Evolutionary conservation across 177 flowering plant genomes (phyloP), one percentile per base, ranked within the genome.

Genomic region (Vitis hybrid): DNA sequence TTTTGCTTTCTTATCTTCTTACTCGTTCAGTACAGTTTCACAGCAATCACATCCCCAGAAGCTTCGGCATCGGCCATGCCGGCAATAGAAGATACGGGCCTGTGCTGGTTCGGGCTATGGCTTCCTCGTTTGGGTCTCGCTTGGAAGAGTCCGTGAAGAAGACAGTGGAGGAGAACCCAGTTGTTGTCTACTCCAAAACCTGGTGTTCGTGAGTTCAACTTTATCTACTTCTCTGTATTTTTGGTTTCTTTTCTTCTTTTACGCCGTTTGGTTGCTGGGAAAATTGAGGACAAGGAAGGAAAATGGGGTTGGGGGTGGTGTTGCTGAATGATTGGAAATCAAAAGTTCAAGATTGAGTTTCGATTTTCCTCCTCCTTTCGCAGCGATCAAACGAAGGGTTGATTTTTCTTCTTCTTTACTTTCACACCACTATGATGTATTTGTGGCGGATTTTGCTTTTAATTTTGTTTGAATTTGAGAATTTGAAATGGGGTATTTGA

Each of bases 171-270:
- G 89, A 91, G 10, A 93, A 91, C 77, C 87, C 90, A 9, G 92
- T 93, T 62, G 99, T 95, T 31, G 86, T 93, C 61, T 95, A 93
- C 85, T 95, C 99, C 71, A 95, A 95, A 77, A 86, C 90, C 29
- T 95, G 97, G 98, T 95, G 99, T 65, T 91, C 99, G 98, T 95
- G 77, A 86, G 99, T 90, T 67, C 52, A 10, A 18, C 60, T 19
- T 51, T 56, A 14, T 50, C 55, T 58, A 15, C 4, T 51, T 56
- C n/a, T 16, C 19, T 71, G 12, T 18, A 29, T 51, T 56, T 62
- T 1, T 65, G 67, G 53, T 1, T 20, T 14, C 18, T 31, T 52
- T 9, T 63, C 55, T 49, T 63, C 29, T 26, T 62, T 50, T 64
- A 18, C 50, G 8, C 33, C 15, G 26, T 50, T 51, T 2, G 33